Evolutionary conservation across 1,284 basidiomycete species (phyloP), one percentile per base, ranked within the genome.

Genomic region (Dichomitus squalens): DNA sequence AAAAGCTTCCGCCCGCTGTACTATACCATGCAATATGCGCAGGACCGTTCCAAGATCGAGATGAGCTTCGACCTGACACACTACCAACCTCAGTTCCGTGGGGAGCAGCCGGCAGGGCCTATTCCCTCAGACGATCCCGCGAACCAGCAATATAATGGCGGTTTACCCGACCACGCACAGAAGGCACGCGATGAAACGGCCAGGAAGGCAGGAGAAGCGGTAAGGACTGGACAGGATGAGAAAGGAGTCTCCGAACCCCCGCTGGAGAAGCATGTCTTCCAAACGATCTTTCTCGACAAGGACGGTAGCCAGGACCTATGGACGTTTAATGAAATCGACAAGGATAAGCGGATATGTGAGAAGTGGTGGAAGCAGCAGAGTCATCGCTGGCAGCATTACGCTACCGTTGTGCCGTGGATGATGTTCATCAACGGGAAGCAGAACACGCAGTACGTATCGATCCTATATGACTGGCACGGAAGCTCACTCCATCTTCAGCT

Each of bases 301-400:
- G 75, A 80, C 29, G 76, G 79, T 25, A 77, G 75, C 35, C 70
- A 75, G 43, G 52, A 78, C 2, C 69, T 78, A 36, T 87, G 84
- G 84, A 82, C 81, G 2, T 76, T 76, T 58, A 71, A 72, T 41
- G 82, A 84, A 52, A 84, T 87, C 55, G 63, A 71, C 9, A 68
- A 74, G 33, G 75, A 80, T 47, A 79, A 82, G 67, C 73, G 80
- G 53, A 81, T 86, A 44, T 63, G 75, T 58, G 76, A 83, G 64
- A 84, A 83, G 66, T 83, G 81, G 83, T 84, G 83, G 84, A 84
- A 84, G 67, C 83, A 85, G 65, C 82, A 83, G 65, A 79, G 77
- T 49, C 82, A 84, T 65, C 75, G 82, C 8, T 84, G 81, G 80
- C 80, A 83, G 64, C 83, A 84, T 68, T 86, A 85, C 63, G 78